A percentile compares a stretch with the other conserved stretches of the same genome.
These are phyloP conservation scores for Cystofilobasidium bisporidii DNA, from an alignment of 768 basidiomycete genomes.

Conservation along the genomic window DNA sequence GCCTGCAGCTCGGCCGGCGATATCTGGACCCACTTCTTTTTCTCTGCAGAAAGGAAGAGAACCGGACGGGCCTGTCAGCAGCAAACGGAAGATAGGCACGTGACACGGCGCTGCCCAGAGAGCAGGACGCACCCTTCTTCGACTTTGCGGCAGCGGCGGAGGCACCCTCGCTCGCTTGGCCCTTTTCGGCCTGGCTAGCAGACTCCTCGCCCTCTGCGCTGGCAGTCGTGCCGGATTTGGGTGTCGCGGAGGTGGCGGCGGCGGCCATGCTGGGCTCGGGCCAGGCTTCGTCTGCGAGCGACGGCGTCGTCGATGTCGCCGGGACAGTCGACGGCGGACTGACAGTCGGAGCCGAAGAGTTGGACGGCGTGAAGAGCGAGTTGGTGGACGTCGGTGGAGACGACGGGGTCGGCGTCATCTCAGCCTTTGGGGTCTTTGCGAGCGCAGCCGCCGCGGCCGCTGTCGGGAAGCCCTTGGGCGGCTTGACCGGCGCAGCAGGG, in stretches of 20 bases:
- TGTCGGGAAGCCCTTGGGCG: not conserved
- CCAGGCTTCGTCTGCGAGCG: conserved; percentile 2
- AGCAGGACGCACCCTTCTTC: not conserved
- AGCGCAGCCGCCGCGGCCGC: not conserved
- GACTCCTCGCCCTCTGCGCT: too few species aligned
- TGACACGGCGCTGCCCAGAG: too few species aligned
- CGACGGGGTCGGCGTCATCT: not conserved
- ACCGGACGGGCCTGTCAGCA: not conserved
- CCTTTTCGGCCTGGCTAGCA: not conserved
- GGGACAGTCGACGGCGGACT: not conserved
- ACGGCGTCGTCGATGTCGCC: not conserved
- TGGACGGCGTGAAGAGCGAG: conserved; percentile 4
- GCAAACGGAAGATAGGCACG: too few species aligned
- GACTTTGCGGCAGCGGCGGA: not conserved
- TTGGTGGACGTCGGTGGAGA: not conserved
- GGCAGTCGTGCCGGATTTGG: not conserved
- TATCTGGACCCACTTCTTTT: conserved; percentile 22
- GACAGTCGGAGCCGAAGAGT: not conserved
- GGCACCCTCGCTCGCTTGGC: not conserved
- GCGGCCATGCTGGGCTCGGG: not conserved
- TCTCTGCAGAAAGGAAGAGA: not conserved
- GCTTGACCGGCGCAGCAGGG: not conserved
- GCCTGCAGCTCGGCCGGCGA: conserved; percentile 15
- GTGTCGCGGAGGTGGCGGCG: not conserved
- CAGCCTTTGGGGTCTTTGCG: conserved; percentile 9